Evolutionary conservation across 2,329 filamentous ascomycete genomes (phyloP).

Genomic region (Colletotrichum sidae): DNA sequence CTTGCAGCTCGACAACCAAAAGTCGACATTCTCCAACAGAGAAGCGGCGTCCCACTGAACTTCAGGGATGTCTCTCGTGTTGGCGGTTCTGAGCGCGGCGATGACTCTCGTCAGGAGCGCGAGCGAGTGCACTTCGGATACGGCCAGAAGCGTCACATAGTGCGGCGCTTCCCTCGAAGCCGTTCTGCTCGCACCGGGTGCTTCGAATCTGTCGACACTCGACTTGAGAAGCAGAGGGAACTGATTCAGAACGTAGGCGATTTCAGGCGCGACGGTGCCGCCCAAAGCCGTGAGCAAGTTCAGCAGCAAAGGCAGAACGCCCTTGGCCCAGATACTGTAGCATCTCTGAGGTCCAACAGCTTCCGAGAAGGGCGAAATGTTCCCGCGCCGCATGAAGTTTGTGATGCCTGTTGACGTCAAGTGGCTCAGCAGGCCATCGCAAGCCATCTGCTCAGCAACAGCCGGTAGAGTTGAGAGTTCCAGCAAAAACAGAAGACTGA

Average conservation of each 20-base stretch:
- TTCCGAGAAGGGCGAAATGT: constrained; percentile 83
- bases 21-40: constrained; percentile 85
- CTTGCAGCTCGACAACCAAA: constrained; percentile 78
- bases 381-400: constrained; percentile 77
- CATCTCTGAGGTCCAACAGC: constrained; percentile 76
- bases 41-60: constrained; percentile 80
- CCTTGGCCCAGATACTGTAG: constrained; percentile 91
- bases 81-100: constrained; percentile 71
- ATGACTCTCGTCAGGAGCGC: constrained; percentile 81
- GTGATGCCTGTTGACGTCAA: constrained; percentile 84
- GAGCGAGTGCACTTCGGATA: constrained; percentile 83
- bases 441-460: constrained; percentile 90
- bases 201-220: constrained; percentile 78
- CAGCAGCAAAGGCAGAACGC: constrained; percentile 86
- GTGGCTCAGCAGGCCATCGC: constrained; percentile 84
- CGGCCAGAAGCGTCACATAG: constrained; percentile 79
- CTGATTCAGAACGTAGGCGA: constrained; percentile 88
- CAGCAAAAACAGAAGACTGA: constrained; percentile 89
- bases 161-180: constrained; percentile 61
- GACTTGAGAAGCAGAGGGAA: constrained; percentile 83
- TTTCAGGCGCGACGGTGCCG: constrained; percentile 83
- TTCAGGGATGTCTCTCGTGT: constrained; percentile 77
- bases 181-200: constrained; percentile 66
- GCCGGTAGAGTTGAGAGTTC: constrained; percentile 84
- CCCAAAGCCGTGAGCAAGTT: constrained; percentile 89